A percentile compares a stretch with the other conserved stretches of the same genome.
Evolutionary conservation across 768 basidiomycete species (phyloP).

Genomic region (Cystofilobasidium ferigula): DNA sequence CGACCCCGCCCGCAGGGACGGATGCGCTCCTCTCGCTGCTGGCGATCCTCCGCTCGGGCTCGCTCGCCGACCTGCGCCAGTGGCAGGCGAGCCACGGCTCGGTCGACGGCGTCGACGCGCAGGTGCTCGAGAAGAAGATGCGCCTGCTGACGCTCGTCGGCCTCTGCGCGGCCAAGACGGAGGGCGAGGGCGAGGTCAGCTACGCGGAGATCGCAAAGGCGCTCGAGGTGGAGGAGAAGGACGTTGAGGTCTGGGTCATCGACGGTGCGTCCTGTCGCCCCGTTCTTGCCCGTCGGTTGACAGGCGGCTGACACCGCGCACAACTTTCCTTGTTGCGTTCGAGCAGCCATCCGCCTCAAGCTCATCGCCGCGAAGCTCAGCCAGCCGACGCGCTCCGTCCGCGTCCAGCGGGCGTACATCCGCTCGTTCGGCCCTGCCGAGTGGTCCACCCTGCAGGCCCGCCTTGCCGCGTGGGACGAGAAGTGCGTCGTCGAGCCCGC

Average conservation of each 20-base stretch:
- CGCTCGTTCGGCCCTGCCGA: constrained; percentile 65
- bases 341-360: constrained; percentile 63
- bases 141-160: constrained; percentile 64
- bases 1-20: constrained; percentile 53
- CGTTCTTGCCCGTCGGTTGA: background rate
- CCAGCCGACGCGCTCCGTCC: constrained; percentile 62
- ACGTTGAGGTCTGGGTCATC: constrained; percentile 79
- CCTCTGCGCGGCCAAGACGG: constrained; percentile 53
- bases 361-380: constrained; percentile 73
- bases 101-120: constrained; percentile 13
- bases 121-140: constrained; percentile 52
- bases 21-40: constrained; percentile 63
- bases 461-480: constrained; percentile 64
- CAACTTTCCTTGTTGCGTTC: background rate
- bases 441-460: constrained; percentile 66
- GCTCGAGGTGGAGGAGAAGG: constrained; percentile 51
- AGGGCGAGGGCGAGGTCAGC: constrained; percentile 60
- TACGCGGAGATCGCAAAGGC: constrained; percentile 59
- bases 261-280: constrained; percentile 64
- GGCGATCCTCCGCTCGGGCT: constrained; percentile 69
- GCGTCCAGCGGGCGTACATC: constrained; percentile 60
- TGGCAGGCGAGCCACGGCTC: constrained; percentile 2
- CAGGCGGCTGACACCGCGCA: too few species aligned
- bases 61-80: constrained; percentile 59
- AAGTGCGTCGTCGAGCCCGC: constrained; percentile 38